Conservation (phyloP, 1,284 basidiomycete species). For the Marasmius sp. region DNA sequence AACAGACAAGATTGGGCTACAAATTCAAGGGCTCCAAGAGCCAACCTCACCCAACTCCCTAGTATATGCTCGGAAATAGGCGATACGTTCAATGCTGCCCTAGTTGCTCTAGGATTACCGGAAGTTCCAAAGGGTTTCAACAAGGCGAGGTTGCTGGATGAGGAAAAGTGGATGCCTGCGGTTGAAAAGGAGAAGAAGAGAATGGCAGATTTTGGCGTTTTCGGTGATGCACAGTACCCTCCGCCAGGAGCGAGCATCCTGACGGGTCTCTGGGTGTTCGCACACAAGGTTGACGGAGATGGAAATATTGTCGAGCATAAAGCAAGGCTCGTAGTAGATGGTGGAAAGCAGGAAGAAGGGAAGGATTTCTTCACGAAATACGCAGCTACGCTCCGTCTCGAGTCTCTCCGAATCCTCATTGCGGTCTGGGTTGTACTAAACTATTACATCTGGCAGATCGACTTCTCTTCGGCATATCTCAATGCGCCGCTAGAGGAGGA, state of each 20-base stretch:
- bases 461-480: slow-evolving; percentile 7
- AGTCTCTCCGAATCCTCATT: neutral
- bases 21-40: neutral
- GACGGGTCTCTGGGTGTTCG: slow-evolving; percentile 1
- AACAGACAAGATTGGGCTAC: too few relatives aligned
- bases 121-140: slow-evolving; percentile 13
- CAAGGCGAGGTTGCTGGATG: slow-evolving; percentile 17
- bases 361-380: neutral
- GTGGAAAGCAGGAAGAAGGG: neutral
- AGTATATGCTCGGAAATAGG: too few relatives aligned
- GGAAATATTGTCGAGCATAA: slow-evolving; percentile 6
- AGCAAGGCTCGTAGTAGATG: neutral
- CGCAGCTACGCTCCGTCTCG: neutral
- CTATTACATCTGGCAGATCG: neutral
- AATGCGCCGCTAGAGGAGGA: slow-evolving; percentile 20
- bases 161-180: slow-evolving; percentile 15
- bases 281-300: neutral
- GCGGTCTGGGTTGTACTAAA: neutral
- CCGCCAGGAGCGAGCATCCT: neutral
- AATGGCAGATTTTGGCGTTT: slow-evolving; percentile 10
- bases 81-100: neutral
- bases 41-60: too few relatives aligned
- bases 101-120: neutral
- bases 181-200: slow-evolving; percentile 17
- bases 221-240: slow-evolving; percentile 6